Conservation (phyloP, 768 basidiomycete genomes). For the Omphalotus guepiniiformis region DNA sequence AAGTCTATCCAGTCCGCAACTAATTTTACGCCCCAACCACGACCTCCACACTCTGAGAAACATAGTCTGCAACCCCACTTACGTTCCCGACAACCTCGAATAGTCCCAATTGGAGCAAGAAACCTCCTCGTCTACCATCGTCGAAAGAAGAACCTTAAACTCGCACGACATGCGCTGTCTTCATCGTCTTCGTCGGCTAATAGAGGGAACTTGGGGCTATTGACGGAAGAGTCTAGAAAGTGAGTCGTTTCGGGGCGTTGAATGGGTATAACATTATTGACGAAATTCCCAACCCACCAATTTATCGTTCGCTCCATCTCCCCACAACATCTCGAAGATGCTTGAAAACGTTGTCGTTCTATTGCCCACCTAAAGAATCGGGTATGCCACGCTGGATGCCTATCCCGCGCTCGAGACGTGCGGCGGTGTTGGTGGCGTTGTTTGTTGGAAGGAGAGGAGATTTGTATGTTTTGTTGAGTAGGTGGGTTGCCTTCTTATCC, state of each 20-base stretch:
- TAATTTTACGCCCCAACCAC: no score
- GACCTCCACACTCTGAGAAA: no score
- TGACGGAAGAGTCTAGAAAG: conserved; percentile 1
- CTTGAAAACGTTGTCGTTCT: conserved; percentile 48
- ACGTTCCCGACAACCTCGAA: no score
- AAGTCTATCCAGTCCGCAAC: no score
- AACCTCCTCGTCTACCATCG: conserved; percentile 4
- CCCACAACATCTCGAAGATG: conserved; percentile 41
- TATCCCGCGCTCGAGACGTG: conserved; percentile 55
- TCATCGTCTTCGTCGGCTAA: neutral
- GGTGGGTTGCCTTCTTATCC: conserved; percentile 43
- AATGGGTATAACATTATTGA: neutral
- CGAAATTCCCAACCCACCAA: neutral
- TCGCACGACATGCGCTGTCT: neutral
- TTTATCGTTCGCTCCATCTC: neutral
- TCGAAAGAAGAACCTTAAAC: neutral
- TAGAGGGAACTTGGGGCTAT: neutral
- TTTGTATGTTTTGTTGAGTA: conserved; percentile 78
- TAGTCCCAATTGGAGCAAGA: neutral
- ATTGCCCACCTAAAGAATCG: conserved; percentile 35
- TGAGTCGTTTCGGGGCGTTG: neutral
- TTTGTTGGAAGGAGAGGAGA: conserved; percentile 85
- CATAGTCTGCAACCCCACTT: no score
- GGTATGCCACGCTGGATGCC: conserved; percentile 22
- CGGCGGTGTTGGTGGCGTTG: conserved; percentile 79